These are phyloP conservation scores for Kondoa subrosea DNA, from an alignment of 768 basidiomycete species.

Conservation along the genomic window DNA sequence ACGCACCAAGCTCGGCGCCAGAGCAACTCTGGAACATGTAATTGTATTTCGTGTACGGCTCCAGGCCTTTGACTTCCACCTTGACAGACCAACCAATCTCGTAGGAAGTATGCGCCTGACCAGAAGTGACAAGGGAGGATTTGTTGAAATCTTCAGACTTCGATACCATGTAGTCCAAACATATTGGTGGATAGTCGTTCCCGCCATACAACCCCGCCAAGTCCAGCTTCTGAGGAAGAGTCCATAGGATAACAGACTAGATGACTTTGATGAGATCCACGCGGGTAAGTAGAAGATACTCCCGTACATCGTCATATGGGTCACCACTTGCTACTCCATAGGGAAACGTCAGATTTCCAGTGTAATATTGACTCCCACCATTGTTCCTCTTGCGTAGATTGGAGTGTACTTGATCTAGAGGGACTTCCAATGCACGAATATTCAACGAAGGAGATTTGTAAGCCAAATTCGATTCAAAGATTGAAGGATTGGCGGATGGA, in stretches of 20 bases:
- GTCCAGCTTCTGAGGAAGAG: slow-evolving; percentile 14
- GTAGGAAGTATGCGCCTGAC: slow-evolving; percentile 33
- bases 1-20: slow-evolving; percentile 34
- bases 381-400: slow-evolving; percentile 1
- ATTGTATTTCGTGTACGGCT: slow-evolving; percentile 43
- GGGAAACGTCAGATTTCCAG: slow-evolving; percentile 11
- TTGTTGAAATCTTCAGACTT: background rate
- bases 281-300: background rate
- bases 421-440: background rate
- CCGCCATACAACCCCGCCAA: slow-evolving; percentile 8
- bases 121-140: background rate
- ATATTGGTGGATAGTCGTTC: slow-evolving; percentile 10
- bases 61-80: slow-evolving; percentile 42
- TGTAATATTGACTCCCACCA: slow-evolving; percentile 2
- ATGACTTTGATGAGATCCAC: background rate
- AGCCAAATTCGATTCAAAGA: slow-evolving; percentile 1
- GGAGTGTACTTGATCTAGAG: background rate
- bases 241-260: slow-evolving; percentile 13
- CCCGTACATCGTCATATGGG: background rate
- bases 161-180: slow-evolving; percentile 4
- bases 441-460: slow-evolving; percentile 9
- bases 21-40: slow-evolving; percentile 45
- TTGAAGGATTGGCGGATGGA: background rate
- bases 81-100: slow-evolving; percentile 49
- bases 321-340: slow-evolving; percentile 10